Conservation (phyloP, 2,329 filamentous ascomycete genomes). For the Fusarium domesticum region DNA sequence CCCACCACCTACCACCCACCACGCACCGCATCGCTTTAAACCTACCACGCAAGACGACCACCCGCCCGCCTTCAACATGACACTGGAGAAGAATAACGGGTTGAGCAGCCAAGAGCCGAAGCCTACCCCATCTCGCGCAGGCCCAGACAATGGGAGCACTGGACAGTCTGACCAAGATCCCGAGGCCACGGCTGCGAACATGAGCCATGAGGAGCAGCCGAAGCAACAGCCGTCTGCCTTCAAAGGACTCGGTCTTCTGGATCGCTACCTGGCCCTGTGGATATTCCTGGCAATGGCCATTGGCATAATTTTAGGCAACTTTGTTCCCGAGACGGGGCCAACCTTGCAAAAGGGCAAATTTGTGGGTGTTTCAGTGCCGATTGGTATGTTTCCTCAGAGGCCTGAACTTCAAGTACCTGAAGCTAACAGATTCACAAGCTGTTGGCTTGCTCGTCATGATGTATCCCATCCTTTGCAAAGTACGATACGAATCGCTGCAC, state of each 20-base stretch:
- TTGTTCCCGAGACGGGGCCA: constrained; percentile 58
- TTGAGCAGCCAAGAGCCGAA: neutral
- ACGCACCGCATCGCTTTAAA: neutral
- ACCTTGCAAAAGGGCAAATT: constrained; percentile 69
- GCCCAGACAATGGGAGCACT: neutral
- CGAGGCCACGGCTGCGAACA: neutral
- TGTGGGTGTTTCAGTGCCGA: constrained; percentile 63
- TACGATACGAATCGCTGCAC: constrained; percentile 73
- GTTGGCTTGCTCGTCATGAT: constrained; percentile 85
- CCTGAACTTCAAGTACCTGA: neutral
- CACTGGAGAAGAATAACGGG: neutral
- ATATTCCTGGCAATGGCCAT: constrained; percentile 75
- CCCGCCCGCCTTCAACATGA: neutral
- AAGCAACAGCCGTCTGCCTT: constrained; percentile 40
- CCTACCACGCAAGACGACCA: neutral
- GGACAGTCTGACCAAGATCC: neutral
- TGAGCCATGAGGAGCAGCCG: neutral
- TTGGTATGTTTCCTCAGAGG: constrained; percentile 43
- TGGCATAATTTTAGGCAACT: constrained; percentile 73
- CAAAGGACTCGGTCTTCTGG: constrained; percentile 55
- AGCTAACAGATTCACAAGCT: constrained; percentile 43
- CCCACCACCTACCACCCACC: neutral
- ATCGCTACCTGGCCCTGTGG: constrained; percentile 65
- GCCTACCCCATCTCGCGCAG: neutral
- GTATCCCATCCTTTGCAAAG: constrained; percentile 87